These are phyloP conservation scores for Brasenia schreberi DNA, from an alignment of 164 flowering plant species.

Conservation along the genomic window DNA sequence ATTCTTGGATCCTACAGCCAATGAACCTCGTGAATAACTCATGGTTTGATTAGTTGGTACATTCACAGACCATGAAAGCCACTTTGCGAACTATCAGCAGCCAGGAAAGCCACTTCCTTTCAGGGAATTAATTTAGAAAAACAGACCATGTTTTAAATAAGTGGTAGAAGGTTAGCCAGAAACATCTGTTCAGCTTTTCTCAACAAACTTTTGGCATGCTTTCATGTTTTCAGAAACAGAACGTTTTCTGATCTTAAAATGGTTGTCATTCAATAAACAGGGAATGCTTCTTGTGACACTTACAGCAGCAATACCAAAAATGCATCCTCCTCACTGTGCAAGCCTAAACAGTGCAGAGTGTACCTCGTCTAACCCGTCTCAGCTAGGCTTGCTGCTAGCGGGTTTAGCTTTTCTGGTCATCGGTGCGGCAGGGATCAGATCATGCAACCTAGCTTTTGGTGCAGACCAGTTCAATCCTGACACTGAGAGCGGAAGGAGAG, in stretches of 20 bases:
- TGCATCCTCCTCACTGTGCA: conserved; percentile 60
- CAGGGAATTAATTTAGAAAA: too few species aligned
- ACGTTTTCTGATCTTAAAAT: too few species aligned
- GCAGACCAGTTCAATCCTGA: conserved; percentile 83
- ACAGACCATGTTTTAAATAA: too few species aligned
- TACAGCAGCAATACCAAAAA: conserved; percentile 52
- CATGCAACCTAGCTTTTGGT: conserved; percentile 84
- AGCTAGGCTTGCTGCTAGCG: conserved; percentile 33
- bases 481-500: conserved; percentile 60
- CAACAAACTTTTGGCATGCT: not conserved
- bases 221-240: too few species aligned
- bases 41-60: too few species aligned
- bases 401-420: conserved; percentile 49
- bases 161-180: too few species aligned
- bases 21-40: too few species aligned
- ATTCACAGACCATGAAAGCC: too few species aligned
- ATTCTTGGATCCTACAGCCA: too few species aligned
- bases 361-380: conserved; percentile 45
- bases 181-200: too few species aligned
- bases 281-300: conserved; percentile 51
- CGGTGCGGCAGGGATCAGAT: conserved; percentile 63
- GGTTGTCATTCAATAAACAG: conserved; percentile 13
- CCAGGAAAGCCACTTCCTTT: too few species aligned
- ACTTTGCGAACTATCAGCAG: too few species aligned
- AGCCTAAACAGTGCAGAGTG: conserved; percentile 14